Base-by-base conservation (phyloP, 2,329 filamentous ascomycete genomes). In the Ophiostoma ulmi region DNA sequence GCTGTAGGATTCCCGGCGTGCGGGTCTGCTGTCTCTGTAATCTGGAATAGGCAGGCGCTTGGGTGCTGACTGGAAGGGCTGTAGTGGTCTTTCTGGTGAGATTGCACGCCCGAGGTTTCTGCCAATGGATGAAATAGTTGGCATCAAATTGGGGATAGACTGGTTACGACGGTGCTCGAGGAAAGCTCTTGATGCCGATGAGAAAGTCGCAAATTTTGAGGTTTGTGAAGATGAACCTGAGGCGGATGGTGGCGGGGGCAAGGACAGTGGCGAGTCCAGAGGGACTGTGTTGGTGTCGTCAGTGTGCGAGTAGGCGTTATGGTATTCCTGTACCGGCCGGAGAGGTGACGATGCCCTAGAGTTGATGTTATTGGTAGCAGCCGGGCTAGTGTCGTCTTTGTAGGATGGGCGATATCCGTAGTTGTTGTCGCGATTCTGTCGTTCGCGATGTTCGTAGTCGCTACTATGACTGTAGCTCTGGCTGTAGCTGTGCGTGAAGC, bases 81-180 rank as follows among this genome's bases (percentile, higher is more conserved):
- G 70, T 31, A 63, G 20, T 11, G 70, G 61, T 20, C 73, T 71
- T 8, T 75, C 74, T 7, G 74, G 74, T 5, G 74, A 75, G 11
- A 75, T 73, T 64, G 74, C 73, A 1, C 74, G 74, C 31, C 74
- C 67, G 2, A 74, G 71, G 67, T 69, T 74, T 69, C 70, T 72
- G 52, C 70, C 70, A 31, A 73, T 71, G 31, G 73, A 71, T 31
- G 72, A 69, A 36, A 74, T 70, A 5, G 74, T 68, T 14, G 79
- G 77, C 70, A 80, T 74, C 70, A 78, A 73, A 73, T 77, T 80
- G 36, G 80, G 76, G 58, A 80, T 77, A 5, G 79, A 80, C 70
- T 78, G 76, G 74, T 79, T 78, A 68, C 79, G 77, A 61, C 76
- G 77, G 70, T 80, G 79, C 64, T 72, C 72, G 63, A 75, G 67